Evolutionary conservation across 768 basidiomycete species (phyloP).

Genomic region (Calocera viscosa): DNA sequence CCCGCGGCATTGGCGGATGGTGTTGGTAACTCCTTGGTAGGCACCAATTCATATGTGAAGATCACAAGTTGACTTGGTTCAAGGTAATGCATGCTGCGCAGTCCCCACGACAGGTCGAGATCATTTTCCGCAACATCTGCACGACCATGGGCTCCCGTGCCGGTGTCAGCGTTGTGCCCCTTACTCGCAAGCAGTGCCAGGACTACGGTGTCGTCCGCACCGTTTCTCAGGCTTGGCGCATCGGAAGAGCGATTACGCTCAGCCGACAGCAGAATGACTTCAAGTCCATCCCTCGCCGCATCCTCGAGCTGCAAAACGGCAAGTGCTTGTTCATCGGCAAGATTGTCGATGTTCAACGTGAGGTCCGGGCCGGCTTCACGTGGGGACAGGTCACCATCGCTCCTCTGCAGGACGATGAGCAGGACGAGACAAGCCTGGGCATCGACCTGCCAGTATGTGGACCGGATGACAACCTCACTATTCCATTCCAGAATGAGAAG

Average conservation of each 20-base stretch:
- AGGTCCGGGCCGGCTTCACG: slow-evolving; percentile 20
- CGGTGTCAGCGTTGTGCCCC: slow-evolving; percentile 34
- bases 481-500: slow-evolving; percentile 56
- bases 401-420: slow-evolving; percentile 24
- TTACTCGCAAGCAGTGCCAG: slow-evolving; percentile 29
- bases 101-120: slow-evolving; percentile 34
- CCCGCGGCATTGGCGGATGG: slow-evolving; percentile 30
- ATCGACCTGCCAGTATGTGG: background rate
- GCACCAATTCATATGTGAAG: background rate
- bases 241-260: slow-evolving; percentile 46
- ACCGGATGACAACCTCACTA: slow-evolving; percentile 26
- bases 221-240: slow-evolving; percentile 51
- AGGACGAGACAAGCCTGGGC: slow-evolving; percentile 23
- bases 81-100: slow-evolving; percentile 33
- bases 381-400: slow-evolving; percentile 27
- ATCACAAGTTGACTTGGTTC: background rate
- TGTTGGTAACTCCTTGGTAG: slow-evolving; percentile 29
- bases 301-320: slow-evolving; percentile 28
- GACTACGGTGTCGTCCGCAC: slow-evolving; percentile 36
- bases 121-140: slow-evolving; percentile 36
- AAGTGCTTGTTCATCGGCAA: slow-evolving; percentile 47
- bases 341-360: slow-evolving; percentile 39
- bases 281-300: slow-evolving; percentile 25
- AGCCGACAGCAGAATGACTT: slow-evolving; percentile 36
- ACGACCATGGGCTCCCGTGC: slow-evolving; percentile 44